Conservation (phyloP, 2,329 filamentous ascomycete species). For the Talaromyces piceae region DNA sequence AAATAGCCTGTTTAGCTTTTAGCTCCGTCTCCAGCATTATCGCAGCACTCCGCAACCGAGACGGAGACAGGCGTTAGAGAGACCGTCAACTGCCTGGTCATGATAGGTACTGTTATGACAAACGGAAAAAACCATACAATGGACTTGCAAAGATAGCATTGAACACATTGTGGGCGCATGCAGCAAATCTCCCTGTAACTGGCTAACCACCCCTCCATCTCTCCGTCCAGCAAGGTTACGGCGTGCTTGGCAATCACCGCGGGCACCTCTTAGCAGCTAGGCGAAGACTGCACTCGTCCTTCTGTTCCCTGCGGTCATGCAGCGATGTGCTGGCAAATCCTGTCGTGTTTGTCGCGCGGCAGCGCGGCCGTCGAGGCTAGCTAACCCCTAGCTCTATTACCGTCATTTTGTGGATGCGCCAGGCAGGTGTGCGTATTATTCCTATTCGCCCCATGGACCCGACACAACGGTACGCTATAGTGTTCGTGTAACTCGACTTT, state of each 20-base stretch:
- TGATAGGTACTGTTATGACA: neutral
- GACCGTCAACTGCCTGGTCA: neutral
- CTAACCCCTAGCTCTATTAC: slow-evolving; percentile 10
- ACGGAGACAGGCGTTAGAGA: neutral
- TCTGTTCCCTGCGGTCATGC: slow-evolving; percentile 6
- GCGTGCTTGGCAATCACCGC: neutral
- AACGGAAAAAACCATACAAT: neutral
- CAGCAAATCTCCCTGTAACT: too few relatives aligned
- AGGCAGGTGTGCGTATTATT: slow-evolving; percentile 6
- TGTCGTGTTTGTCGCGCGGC: slow-evolving; percentile 13
- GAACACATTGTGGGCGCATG: neutral
- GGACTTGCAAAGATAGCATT: neutral
- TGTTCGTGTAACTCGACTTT: slow-evolving; percentile 10
- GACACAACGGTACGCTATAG: slow-evolving; percentile 13
- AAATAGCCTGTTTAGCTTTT: slow-evolving; percentile 3
- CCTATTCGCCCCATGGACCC: slow-evolving; percentile 14
- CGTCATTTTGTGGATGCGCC: slow-evolving; percentile 9
- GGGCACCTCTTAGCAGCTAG: neutral
- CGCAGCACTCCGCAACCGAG: neutral
- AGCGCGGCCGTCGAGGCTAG: slow-evolving; percentile 11
- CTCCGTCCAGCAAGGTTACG: neutral
- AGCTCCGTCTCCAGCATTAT: neutral
- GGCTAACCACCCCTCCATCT: neutral
- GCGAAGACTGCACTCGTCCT: neutral
- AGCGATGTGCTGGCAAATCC: slow-evolving; percentile 22